phyloP scores from a whole-genome alignment of 768 basidiomycete genomes.

The Amanita molliuscula region DNA sequence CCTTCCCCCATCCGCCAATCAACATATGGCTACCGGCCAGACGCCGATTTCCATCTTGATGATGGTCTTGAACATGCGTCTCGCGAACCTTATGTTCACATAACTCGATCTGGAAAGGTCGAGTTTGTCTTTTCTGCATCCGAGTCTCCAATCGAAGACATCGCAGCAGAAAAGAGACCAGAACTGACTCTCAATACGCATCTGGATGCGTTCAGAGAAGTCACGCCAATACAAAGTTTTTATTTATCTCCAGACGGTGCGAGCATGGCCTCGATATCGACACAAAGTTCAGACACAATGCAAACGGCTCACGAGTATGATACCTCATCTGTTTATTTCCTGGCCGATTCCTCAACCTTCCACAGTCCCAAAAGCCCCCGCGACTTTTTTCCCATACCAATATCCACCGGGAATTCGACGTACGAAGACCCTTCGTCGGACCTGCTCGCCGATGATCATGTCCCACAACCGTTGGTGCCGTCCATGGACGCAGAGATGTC shows the following conservation, averaged over 20 bases:
- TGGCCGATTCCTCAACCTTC: conserved; percentile 2
- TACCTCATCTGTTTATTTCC: conserved; percentile 6
- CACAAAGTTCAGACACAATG: conserved; percentile 3
- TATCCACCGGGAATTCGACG: conserved; percentile 1
- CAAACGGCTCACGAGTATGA: conserved; percentile 7
- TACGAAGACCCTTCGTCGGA: conserved; percentile 4
- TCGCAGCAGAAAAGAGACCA: background rate
- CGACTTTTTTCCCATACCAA: background rate
- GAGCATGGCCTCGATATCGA: conserved; percentile 5
- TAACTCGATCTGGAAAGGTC: background rate
- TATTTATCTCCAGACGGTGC: background rate
- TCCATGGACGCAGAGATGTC: conserved; percentile 5
- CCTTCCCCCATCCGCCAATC: conserved; percentile 1
- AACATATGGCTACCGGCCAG: background rate
- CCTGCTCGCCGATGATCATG: background rate
- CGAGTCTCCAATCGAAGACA: background rate
- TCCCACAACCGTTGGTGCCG: background rate
- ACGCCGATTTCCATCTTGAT: background rate
- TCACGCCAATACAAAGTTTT: background rate
- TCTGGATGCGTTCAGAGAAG: conserved; percentile 5
- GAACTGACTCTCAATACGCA: conserved; percentile 5
- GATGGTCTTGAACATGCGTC: background rate
- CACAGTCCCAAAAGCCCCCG: conserved; percentile 4
- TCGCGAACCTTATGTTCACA: conserved; percentile 3
- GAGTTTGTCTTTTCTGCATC: conserved; percentile 2